Evolutionary conservation across 805 yeast species (phyloP), one percentile per base, ranked within the genome.

Genomic region (Candida xyloterini): DNA sequence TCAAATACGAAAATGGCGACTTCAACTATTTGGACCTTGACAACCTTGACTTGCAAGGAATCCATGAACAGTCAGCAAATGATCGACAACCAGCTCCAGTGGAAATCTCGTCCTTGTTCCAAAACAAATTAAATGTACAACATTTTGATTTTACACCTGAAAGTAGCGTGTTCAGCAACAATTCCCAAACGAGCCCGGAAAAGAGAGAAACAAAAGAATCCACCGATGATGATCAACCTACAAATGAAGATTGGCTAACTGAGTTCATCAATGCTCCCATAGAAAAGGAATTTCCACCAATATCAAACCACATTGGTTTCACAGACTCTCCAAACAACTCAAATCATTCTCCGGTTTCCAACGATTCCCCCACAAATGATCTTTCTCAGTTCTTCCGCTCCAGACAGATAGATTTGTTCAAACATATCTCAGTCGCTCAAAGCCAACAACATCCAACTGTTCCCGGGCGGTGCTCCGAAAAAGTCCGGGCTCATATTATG

Each of bases 201-300:
- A 28, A 36, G n/a, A 34, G 24, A 23, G 38, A 33, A n/a, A 36
- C 33, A 21, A 42, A 31, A 30, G 32, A 39, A 25, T 39, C 38
- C 10, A 42, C 40, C 11, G 38, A 37, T 8, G 42, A 38, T 16
- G 32, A 28, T 18, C 35, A 27, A 9, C 27, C 16, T 5, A 32
- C 30, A 7, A 34, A 24, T 23, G 76, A 74, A 21, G 81, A 78
- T 43, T 82, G 91, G 90, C 63, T 84, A 11, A 71, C 78, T 23
- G 88, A 82, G 46, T 81, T 84, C 50, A 76, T 84, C 35, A 78
- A 70, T 39, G 76, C 85, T 1, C 85, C 88, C 5, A 71, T 75
- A 46, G 84, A 80, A 33, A 69, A 73, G 23, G 74, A 77, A 39
- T 75, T 81, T 40, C 81, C 68, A 34, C 60, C 52, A 25, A 72